A percentile compares a stretch with the other conserved stretches of the same genome.
phyloP scores from a whole-genome alignment of 805 yeast species.

The Candida hungchunana region DNA sequence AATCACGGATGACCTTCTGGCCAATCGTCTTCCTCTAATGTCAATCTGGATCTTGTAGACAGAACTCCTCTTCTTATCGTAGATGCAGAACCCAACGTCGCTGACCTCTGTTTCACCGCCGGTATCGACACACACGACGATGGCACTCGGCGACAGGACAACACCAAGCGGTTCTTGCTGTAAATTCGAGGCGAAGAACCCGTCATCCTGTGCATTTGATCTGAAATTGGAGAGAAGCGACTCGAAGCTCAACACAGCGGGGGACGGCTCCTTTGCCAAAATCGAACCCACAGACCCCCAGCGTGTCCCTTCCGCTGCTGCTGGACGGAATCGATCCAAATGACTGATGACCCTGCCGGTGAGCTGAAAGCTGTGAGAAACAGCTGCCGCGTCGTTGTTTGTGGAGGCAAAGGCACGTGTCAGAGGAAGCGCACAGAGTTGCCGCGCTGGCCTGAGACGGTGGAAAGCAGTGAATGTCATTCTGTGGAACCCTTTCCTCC shows the following conservation, averaged over 20 bases:
- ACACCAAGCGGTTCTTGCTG: background rate
- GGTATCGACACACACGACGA: slow-evolving; percentile 12
- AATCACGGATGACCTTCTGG: slow-evolving; percentile 1
- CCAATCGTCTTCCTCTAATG: slow-evolving; percentile 7
- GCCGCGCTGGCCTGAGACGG: too few relatives aligned
- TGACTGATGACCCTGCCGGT: background rate
- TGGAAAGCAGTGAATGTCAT: too few relatives aligned
- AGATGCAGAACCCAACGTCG: slow-evolving; percentile 16
- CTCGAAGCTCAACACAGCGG: slow-evolving; percentile 1
- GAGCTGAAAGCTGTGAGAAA: background rate
- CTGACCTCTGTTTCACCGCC: slow-evolving; percentile 10
- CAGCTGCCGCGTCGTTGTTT: background rate
- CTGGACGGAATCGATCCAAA: background rate
- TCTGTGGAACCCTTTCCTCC: too few relatives aligned
- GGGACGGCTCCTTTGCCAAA: background rate
- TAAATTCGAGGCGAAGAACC: slow-evolving; percentile 1
- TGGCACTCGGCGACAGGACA: slow-evolving; percentile 6
- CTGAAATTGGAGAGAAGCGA: slow-evolving; percentile 1
- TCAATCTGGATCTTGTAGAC: slow-evolving; percentile 15
- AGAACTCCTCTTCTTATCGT: slow-evolving; percentile 8
- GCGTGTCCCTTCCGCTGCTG: background rate
- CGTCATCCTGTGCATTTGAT: slow-evolving; percentile 5
- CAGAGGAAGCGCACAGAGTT: too few relatives aligned
- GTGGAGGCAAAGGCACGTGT: too few relatives aligned
- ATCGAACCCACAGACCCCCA: background rate